Percentiles rank a stretch among this genome's conserved stretches.
Conservation (phyloP, 306 rosid genomes). For the Fragaria nilgerrensis region DNA sequence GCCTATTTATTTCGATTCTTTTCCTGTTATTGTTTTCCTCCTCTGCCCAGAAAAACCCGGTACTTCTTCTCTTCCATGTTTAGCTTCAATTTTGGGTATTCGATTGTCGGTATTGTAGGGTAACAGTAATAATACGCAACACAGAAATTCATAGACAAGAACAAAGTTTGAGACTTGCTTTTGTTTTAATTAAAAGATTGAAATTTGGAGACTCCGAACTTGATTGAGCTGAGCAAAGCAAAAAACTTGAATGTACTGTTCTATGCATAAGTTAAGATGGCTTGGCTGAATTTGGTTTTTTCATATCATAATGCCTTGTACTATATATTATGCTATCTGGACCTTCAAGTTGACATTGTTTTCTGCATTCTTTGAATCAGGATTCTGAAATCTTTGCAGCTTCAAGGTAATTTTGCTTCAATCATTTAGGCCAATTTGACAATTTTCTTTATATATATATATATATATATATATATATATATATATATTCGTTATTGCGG, state of each 20-base stretch:
- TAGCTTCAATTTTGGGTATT: conserved; percentile 18
- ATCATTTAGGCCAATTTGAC: conserved; percentile 1
- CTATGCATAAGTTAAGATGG: neutral
- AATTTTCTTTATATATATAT: neutral
- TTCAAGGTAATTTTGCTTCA: conserved; percentile 51
- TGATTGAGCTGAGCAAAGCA: neutral
- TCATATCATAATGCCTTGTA: neutral
- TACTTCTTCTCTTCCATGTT: neutral
- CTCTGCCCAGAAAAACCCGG: conserved; percentile 32
- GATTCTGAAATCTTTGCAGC: conserved; percentile 44
- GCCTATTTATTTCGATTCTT: conserved; percentile 26
- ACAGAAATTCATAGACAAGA: neutral
- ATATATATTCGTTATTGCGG: neutral
- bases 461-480: neutral
- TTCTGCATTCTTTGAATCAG: conserved; percentile 46
- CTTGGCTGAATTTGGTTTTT: conserved; percentile 4
- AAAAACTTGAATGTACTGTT: neutral
- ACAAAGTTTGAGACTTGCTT: neutral
- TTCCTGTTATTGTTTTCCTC: conserved; percentile 25
- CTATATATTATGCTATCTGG: neutral
- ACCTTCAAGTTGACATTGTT: conserved; percentile 25
- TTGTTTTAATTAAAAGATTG: neutral
- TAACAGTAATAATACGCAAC: neutral
- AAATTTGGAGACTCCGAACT: neutral
- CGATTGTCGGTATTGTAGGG: conserved; percentile 11